Conservation (phyloP, 129 eudicot species). For the Ambrosia artemisiifolia region DNA sequence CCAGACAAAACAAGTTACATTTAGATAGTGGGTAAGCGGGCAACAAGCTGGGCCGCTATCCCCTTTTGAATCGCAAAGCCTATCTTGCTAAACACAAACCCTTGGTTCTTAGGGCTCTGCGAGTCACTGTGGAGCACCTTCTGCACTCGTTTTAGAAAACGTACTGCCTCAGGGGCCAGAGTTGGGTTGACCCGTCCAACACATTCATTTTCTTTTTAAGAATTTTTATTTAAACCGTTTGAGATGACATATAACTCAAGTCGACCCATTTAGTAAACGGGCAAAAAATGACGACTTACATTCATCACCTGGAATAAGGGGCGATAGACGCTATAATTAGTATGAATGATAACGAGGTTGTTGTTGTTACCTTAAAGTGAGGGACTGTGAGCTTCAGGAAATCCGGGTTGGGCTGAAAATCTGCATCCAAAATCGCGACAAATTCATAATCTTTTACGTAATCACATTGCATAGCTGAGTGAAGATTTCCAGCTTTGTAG, state of each 20-base stretch:
- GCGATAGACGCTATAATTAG: constrained; percentile 3
- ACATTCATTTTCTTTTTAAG: too few relatives aligned
- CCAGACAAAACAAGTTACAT: too few relatives aligned
- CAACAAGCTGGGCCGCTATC: too few relatives aligned
- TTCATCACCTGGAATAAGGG: constrained; percentile 5
- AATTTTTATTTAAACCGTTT: not conserved
- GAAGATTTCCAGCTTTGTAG: constrained; percentile 87
- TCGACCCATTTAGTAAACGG: not conserved
- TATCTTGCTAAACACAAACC: too few relatives aligned
- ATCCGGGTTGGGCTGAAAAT: constrained; percentile 79
- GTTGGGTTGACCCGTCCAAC: too few relatives aligned
- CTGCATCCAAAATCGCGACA: constrained; percentile 86
- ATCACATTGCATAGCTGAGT: constrained; percentile 90
- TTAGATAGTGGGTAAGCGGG: too few relatives aligned
- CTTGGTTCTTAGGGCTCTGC: too few relatives aligned
- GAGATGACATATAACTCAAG: not conserved
- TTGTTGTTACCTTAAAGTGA: constrained; percentile 75
- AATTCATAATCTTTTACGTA: constrained; percentile 80
- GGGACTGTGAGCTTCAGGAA: constrained; percentile 71
- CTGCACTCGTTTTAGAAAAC: too few relatives aligned
- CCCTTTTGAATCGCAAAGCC: too few relatives aligned
- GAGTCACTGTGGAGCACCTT: too few relatives aligned
- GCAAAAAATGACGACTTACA: not conserved
- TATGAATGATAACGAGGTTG: constrained; percentile 2
- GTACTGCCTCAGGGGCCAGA: too few relatives aligned